phyloP scores from a whole-genome alignment of 78 protist genomes.

The Capsaspora owczarzaki region DNA sequence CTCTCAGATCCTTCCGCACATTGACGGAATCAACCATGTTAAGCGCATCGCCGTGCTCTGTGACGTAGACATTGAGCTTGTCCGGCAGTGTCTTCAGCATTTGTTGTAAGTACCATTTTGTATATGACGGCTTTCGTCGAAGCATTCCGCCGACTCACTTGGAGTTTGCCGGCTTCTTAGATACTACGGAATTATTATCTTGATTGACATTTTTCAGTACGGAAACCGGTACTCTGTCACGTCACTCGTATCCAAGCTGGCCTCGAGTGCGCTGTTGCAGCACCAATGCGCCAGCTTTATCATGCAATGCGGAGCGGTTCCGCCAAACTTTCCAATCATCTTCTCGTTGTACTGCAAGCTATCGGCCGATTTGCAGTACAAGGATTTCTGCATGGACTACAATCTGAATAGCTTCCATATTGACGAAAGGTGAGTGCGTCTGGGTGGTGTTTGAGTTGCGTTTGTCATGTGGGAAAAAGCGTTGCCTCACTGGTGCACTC shows the following conservation, averaged over 20 bases:
- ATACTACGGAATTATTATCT: slow-evolving; percentile 36
- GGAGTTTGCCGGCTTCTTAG: background rate
- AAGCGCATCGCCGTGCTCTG: slow-evolving; percentile 25
- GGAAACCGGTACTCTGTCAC: slow-evolving; percentile 37
- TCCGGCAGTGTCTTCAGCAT: slow-evolving; percentile 43
- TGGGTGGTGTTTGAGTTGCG: background rate
- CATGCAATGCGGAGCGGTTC: background rate
- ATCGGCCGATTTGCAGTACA: background rate
- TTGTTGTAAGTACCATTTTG: slow-evolving; percentile 19
- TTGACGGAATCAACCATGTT: slow-evolving; percentile 55
- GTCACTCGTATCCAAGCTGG: slow-evolving; percentile 26
- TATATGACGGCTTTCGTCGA: background rate
- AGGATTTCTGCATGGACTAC: background rate
- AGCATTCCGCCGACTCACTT: background rate
- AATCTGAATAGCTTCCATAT: background rate
- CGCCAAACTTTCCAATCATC: background rate
- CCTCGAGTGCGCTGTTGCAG: background rate
- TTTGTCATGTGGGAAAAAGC: background rate
- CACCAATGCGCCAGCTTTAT: background rate
- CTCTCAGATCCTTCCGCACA: slow-evolving; percentile 39
- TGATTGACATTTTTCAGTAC: slow-evolving; percentile 47
- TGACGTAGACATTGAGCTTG: slow-evolving; percentile 33
- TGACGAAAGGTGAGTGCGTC: background rate
- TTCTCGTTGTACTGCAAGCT: background rate
- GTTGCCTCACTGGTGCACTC: background rate